These are phyloP conservation scores for Elsinoe fawcettii DNA, from an alignment of 2,329 filamentous ascomycete genomes.

Conservation along the genomic window DNA sequence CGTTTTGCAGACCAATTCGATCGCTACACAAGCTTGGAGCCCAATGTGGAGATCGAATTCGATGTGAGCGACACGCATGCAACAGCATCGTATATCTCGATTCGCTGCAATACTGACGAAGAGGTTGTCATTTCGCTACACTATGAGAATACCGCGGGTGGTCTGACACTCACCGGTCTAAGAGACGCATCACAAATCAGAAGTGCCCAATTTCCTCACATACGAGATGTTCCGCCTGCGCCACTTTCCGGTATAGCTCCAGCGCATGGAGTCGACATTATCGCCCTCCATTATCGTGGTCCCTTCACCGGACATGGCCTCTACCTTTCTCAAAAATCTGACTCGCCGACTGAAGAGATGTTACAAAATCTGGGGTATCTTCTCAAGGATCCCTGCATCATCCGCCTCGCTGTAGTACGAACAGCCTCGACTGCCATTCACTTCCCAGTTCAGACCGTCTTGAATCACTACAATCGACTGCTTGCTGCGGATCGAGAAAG, in stretches of 20 bases:
- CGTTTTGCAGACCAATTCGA: background rate
- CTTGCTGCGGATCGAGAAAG: background rate
- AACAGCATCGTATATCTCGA: background rate
- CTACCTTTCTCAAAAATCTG: background rate
- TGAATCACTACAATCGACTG: background rate
- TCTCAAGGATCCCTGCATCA: background rate
- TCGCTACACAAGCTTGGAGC: background rate
- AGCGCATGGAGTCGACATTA: background rate
- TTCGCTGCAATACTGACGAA: background rate
- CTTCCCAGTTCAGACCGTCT: background rate
- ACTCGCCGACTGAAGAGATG: background rate
- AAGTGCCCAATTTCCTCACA: background rate
- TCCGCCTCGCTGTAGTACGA: background rate
- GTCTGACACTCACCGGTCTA: background rate
- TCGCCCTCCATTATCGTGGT: background rate
- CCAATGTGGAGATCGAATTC: background rate
- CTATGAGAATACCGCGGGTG: background rate
- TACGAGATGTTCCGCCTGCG: background rate
- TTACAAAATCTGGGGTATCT: background rate
- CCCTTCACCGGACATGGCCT: background rate
- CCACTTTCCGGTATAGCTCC: background rate
- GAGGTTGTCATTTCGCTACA: background rate
- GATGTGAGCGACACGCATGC: slow-evolving; percentile 3
- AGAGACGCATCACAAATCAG: background rate
- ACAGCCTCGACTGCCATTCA: background rate